phyloP scores from a whole-genome alignment of 306 rosid genomes.

The Sechiopsis laciniata region DNA sequence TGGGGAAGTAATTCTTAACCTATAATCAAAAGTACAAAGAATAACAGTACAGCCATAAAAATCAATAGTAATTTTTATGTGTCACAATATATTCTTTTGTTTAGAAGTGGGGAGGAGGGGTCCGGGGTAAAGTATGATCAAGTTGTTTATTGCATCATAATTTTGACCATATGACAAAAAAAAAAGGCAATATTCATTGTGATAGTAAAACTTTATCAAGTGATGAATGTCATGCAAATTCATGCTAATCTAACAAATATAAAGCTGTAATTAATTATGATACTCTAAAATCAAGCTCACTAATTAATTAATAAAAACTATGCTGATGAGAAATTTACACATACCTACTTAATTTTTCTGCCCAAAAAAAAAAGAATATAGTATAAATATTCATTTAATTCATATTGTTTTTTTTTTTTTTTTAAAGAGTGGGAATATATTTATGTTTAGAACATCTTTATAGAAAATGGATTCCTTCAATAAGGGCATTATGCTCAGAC shows the following conservation, averaged over 20 bases:
- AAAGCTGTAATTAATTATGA: background rate
- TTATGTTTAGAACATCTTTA: slow-evolving; percentile 26
- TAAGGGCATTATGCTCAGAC: slow-evolving; percentile 36
- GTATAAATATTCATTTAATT: background rate
- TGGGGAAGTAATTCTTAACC: background rate
- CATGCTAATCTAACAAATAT: background rate
- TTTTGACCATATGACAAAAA: background rate
- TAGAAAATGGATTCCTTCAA: slow-evolving; percentile 42
- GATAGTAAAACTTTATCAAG: background rate
- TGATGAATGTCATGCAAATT: background rate
- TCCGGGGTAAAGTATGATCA: background rate
- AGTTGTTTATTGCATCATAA: background rate
- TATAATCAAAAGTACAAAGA: slow-evolving; percentile 5
- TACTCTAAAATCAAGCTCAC: no score
- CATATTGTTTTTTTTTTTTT: background rate
- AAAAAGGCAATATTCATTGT: background rate
- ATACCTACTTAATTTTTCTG: background rate
- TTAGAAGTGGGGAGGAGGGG: background rate
- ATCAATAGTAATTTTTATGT: background rate
- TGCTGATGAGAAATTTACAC: background rate
- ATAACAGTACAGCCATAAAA: background rate
- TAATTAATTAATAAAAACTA: background rate
- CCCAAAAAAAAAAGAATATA: background rate
- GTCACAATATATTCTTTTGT: background rate
- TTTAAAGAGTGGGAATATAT: background rate